These are phyloP conservation scores for Quercus agrifolia DNA, from an alignment of 306 rosid genomes.

Conservation along the genomic window DNA sequence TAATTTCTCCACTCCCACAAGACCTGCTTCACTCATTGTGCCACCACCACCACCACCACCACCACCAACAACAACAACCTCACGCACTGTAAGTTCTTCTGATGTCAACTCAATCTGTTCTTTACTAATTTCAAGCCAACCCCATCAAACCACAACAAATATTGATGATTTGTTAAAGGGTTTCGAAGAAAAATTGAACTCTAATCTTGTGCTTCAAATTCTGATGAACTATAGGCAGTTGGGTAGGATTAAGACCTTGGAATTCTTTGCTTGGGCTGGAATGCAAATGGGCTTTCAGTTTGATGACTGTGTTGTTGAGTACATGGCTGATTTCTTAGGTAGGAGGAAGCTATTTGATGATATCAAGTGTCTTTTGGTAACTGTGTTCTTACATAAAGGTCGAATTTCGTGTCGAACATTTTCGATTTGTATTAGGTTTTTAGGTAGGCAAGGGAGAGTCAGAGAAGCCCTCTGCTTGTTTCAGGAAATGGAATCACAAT, in stretches of 20 bases:
- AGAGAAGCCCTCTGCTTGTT: constrained; percentile 58
- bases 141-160: constrained; percentile 14
- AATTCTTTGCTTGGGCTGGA: constrained; percentile 70
- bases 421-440: constrained; percentile 63
- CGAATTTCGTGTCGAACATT: constrained; percentile 45
- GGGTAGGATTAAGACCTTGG: constrained; percentile 60
- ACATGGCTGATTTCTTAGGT: constrained; percentile 70
- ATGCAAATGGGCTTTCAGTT: constrained; percentile 52
- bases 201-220: constrained; percentile 51
- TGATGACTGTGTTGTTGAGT: constrained; percentile 56
- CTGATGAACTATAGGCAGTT: constrained; percentile 51
- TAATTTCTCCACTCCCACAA: constrained; percentile 19
- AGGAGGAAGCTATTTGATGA: constrained; percentile 79
- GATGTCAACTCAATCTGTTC: constrained; percentile 29
- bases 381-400: constrained; percentile 43
- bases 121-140: constrained; percentile 31
- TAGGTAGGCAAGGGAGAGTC: constrained; percentile 69
- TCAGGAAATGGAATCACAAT: constrained; percentile 53
- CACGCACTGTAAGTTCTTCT: constrained; percentile 13
- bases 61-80: too few species aligned
- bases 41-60: constrained; percentile 13
- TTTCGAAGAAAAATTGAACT: constrained; percentile 31
- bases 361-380: constrained; percentile 56
- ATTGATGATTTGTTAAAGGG: constrained; percentile 32
- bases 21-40: constrained; percentile 19